Evolutionary conservation across 1,284 basidiomycete genomes (phyloP).

Genomic region (Macrocystidia cucumis): DNA sequence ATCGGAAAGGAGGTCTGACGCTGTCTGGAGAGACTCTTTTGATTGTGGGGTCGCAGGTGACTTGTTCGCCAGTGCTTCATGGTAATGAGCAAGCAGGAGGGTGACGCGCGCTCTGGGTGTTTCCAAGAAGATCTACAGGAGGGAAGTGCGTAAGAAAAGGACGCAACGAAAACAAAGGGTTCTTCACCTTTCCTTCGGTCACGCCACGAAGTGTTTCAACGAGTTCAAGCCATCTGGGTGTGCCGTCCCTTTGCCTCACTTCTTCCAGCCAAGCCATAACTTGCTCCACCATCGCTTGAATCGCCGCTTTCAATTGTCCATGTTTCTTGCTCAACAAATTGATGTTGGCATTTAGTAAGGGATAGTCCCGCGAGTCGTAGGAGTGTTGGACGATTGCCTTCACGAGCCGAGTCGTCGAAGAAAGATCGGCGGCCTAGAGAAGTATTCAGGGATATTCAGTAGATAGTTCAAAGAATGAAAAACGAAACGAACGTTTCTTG

Average conservation of each 20-base stretch:
- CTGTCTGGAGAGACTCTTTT: conserved; percentile 69
- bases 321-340: conserved; percentile 89
- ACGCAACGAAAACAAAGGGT: neutral
- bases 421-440: conserved; percentile 81
- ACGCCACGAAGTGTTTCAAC: conserved; percentile 87
- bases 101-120: conserved; percentile 94
- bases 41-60: conserved; percentile 35
- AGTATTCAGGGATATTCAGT: conserved; percentile 4
- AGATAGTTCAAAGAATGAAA: too few relatives aligned
- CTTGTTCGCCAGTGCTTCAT: conserved; percentile 59
- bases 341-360: conserved; percentile 69
- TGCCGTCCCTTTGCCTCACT: conserved; percentile 59
- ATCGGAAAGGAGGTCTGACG: conserved; percentile 88
- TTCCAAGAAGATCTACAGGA: conserved; percentile 86
- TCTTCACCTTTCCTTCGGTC: conserved; percentile 87
- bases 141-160: conserved; percentile 2
- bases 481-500: conserved; percentile 72
- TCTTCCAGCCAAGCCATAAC: conserved; percentile 76
- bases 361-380: conserved; percentile 67
- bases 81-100: conserved; percentile 73
- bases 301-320: conserved; percentile 89
- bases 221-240: conserved; percentile 78
- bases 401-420: conserved; percentile 85
- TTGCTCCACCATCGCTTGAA: conserved; percentile 87
- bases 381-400: conserved; percentile 66